Conservation (phyloP, 306 rosid species). For the Vigna nakashimae region DNA sequence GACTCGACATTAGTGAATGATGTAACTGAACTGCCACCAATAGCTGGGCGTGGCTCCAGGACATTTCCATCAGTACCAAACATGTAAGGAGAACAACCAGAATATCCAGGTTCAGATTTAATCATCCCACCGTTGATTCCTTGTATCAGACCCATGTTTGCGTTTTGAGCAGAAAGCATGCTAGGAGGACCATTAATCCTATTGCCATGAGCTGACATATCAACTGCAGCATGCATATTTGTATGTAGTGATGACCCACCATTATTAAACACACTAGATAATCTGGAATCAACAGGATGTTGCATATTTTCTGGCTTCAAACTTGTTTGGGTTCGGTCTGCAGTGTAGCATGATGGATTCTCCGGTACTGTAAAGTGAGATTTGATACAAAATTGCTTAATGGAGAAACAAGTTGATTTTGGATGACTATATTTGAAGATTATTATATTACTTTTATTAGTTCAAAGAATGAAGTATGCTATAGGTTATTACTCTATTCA, state of each 20-base stretch:
- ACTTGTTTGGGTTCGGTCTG: slow-evolving; percentile 58
- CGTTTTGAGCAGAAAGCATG: slow-evolving; percentile 61
- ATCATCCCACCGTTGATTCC: slow-evolving; percentile 79
- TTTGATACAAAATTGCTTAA: neutral
- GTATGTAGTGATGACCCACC: slow-evolving; percentile 72
- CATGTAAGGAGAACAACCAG: slow-evolving; percentile 67
- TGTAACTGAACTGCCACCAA: slow-evolving; percentile 72
- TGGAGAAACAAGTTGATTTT: neutral
- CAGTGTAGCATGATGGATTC: slow-evolving; percentile 66
- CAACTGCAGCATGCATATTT: slow-evolving; percentile 64
- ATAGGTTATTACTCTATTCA: neutral
- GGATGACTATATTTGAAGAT: neutral
- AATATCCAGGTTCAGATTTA: slow-evolving; percentile 79
- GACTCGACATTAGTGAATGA: slow-evolving; percentile 64
- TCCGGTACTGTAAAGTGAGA: slow-evolving; percentile 62
- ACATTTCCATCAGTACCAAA: slow-evolving; percentile 70
- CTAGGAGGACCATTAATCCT: slow-evolving; percentile 68
- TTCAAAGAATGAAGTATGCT: neutral
- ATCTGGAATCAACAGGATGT: slow-evolving; percentile 64
- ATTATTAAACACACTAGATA: slow-evolving; percentile 66
- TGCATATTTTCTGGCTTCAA: slow-evolving; percentile 75
- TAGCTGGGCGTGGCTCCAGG: slow-evolving; percentile 62
- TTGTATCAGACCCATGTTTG: slow-evolving; percentile 74
- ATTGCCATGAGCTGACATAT: slow-evolving; percentile 62
- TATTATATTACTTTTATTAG: neutral